Base-by-base conservation (phyloP, 2,329 filamentous ascomycete genomes). In the Mycocentrospora acerina region DNA sequence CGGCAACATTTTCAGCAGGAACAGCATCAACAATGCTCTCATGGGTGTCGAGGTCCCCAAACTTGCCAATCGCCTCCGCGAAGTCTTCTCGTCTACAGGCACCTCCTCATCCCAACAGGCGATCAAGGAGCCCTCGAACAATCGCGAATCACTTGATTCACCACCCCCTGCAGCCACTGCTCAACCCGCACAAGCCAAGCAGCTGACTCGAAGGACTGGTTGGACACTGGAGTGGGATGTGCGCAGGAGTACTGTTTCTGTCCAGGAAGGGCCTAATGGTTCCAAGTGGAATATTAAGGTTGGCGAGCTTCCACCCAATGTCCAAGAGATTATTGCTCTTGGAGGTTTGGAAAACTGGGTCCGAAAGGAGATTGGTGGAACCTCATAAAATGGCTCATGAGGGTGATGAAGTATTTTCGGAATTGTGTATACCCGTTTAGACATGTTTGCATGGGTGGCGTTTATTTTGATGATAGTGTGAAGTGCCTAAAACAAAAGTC, bases 211-310 rank as follows among this genome's bases (percentile, higher is more conserved):
- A 18, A 76, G 88, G 19, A 95, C 88, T 0, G 88, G 88, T 11
- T 95, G 89, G 90, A 90, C 74, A 33, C 74, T 95, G 18, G 75
- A 79, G 4, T 95, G 89, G 89, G 88, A 95, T 64, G 81, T 95
- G 9, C 71, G 78, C 41, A 74, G 84, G 41, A 88, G 82, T 64
- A 80, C 77, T 55, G 83, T 95, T 5, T 76, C 77, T 1, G 77
- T 95, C 1, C 79, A 79, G 14, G 87, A 95, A 70, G 83, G 83
- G 1, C 70, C 81, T 37, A 75, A 75, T 30, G 86, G 86, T 1
- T 62, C 75, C 39, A 79, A 70, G 25, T 95, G 88, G 89, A 84
- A 75, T 34, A 80, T 93, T 62, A 88, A 85, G 69, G 88, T 95
- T 1, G 87, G 87, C 7, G 86, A 93, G 72, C 64, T 95, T 46